Base-by-base conservation (phyloP, 164 flowering plant species). In the Warburgia ugandensis region DNA sequence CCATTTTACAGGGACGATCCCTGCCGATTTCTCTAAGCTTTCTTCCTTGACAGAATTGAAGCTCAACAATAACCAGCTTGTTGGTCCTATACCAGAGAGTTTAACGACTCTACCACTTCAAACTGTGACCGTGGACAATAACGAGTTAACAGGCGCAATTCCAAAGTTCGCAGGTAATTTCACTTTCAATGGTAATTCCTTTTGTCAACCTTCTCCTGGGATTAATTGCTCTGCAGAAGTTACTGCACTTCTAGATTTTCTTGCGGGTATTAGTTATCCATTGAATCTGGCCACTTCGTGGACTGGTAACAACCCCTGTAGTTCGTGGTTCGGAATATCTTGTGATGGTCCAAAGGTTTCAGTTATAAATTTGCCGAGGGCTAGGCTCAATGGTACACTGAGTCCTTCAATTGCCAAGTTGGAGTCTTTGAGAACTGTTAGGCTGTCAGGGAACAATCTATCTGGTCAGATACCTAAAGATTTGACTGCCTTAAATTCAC, bases 301-400 rank as follows among this genome's bases (percentile, higher is more conserved):
- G 96, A 37, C 63, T 55, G 94, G 91, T 30, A 84, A 88, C 70
- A 67, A 78, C 65, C 94, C 96, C 5, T 88, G 96, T 62, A 14
- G 45, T 22, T 68, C 68, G 10, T 86, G 95, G 95, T 49, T 74
- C 38, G 92, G 95, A 32, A 46, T 86, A 61, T 54, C 48, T 46
- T 86, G 95, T 57, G 9, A 56, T 3, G 30, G 54, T 1, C 55
- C 65, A 14, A 41, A 76, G 26, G 80, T 84, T 55, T 58, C 77
- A 20, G 55, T 61, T 12, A 64, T 87, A 12, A 87, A 67, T 66
- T 53, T 87, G 66, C 88, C 77, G 22, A 61, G 58, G 23, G 55
- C 2, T 10, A 51, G 66, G 23, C 80, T 87, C 33, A 87, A 50
- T 63, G 94, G 96, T 39, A 77, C 76, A 28, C 68, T 87, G 13